Conservation (phyloP, 805 yeast species). For the Saturnispora silvae region DNA sequence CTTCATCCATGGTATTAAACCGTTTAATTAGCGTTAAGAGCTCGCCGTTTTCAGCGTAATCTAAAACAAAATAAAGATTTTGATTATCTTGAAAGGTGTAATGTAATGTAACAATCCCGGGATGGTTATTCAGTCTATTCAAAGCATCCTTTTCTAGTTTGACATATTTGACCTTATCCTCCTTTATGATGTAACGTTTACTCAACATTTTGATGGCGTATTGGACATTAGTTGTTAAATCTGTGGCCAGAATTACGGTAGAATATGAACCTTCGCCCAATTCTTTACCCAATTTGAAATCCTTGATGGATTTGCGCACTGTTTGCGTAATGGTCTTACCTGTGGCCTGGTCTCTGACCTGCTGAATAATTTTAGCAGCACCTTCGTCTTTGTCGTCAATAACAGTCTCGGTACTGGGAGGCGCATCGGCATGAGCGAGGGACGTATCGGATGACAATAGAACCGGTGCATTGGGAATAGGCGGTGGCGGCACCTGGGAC, state of each 20-base stretch:
- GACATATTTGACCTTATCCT: slow-evolving; percentile 76
- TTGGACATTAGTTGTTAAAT: slow-evolving; percentile 47
- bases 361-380: slow-evolving; percentile 44
- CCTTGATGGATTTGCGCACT: slow-evolving; percentile 53
- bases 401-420: slow-evolving; percentile 22
- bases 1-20: slow-evolving; percentile 62
- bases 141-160: slow-evolving; percentile 75
- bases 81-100: slow-evolving; percentile 74
- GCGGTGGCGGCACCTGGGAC: too few relatives aligned
- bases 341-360: slow-evolving; percentile 28
- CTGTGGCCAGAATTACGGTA: slow-evolving; percentile 81
- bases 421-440: background rate
- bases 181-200: slow-evolving; percentile 68
- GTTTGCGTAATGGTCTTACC: slow-evolving; percentile 44
- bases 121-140: slow-evolving; percentile 45
- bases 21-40: slow-evolving; percentile 55
- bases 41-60: slow-evolving; percentile 76
- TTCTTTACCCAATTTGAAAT: slow-evolving; percentile 76
- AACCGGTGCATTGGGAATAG: too few relatives aligned
- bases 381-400: slow-evolving; percentile 33
- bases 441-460: too few relatives aligned
- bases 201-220: slow-evolving; percentile 72
- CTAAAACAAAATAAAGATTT: slow-evolving; percentile 63
- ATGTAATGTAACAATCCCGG: slow-evolving; percentile 58
- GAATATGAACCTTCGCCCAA: slow-evolving; percentile 97